Base-by-base conservation (phyloP, 2,329 filamentous ascomycete genomes). In the Trichoderma hamatum region DNA sequence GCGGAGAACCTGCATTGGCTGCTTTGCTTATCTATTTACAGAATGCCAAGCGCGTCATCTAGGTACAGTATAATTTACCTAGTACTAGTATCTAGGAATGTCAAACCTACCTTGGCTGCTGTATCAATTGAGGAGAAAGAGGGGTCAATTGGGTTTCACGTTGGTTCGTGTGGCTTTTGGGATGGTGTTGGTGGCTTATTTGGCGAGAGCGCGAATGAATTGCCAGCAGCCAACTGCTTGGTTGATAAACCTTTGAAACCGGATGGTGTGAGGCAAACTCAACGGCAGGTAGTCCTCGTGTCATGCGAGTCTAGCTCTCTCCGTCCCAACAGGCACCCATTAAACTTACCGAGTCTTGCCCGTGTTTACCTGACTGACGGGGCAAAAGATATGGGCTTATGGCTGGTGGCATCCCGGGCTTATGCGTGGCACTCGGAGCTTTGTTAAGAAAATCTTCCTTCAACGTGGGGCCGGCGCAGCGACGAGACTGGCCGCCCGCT, bases 401-500 rank as follows among this genome's bases (percentile, higher is more conserved):
- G 7, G 3, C n/a, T 21, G 46, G 7, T 43, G 3, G 3, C 36
- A 6, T 43, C 13, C 36, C 7, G 36, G 36, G 46, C 24, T 30
- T 24, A 55, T 64, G 26, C n/a, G 49, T 49, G 51, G 39, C 39
- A 43, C 39, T 43, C 39, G 39, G 39, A 43, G 39, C 39, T 43
- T 28, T 34, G 21, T 26, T 21, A 36, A 36, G 34, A n/a, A 46
- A 46, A 46, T 21, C 36, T 49, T 28, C 26, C 46, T n/a, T 28
- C 63, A 58, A 67, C 63, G 63, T 59, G 51, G 63, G 63, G 63
- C 63, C 32, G 43, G 26, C 34, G 63, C 34, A 49, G 51, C 63
- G 63, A 59, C 43, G 30, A 59, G 43, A 58, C 63, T 66, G 54
- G 54, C 63, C 52, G 51, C 63, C 63, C 39, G 28, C 36, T 34